Evolutionary conservation across 148 eudicot genomes (phyloP), one percentile per base, ranked within the genome.

Genomic region (Suaeda aralocaspica): DNA sequence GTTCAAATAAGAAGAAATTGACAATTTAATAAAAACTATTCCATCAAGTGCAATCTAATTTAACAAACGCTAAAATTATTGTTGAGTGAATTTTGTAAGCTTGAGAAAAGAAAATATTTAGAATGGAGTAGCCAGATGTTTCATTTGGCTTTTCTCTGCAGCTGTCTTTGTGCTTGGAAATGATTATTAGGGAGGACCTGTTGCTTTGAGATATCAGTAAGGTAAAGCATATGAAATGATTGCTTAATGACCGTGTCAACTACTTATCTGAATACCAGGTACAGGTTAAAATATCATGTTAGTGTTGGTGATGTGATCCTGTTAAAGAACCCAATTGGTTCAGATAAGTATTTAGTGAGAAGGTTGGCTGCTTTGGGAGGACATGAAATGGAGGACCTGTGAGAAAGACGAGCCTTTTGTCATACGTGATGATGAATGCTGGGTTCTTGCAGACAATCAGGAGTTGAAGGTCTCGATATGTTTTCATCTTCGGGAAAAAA

Each of bases 351-450:
- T 44, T 44, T 77, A 22, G 72, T 77, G 30, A 66, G 80, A 42
- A 77, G 80, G 72, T 73, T 77, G 51, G 80, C 52, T 59, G 80
- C 80, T 22, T 68, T 72, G 44, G 76, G 68, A 49, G 76, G 76
- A 34, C 66, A 72, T 14, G 76, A 67, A 77, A 77, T 77, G 76
- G 67, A 29, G 16, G 66, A 76, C 49, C 72, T 55, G 2, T 14
- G 56, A 66, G 59, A 77, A n/a, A n/a, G n/a, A n/a, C 19, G 72
- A 72, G 58, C 59, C 76, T 56, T 77, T 77, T 66, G 58, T 58
- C 16, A 25, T 77, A 8, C 46, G 21, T 24, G 53, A 36, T 57
- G 67, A 67, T 29, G 59, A 72, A 19, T 59, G 74, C 30, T 77
- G 80, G 80, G 67, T 77, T 59, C 68, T 77, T 18, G 50, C 76